phyloP scores from a whole-genome alignment of 805 yeast genomes.

The Zygotorulaspora sp. region DNA sequence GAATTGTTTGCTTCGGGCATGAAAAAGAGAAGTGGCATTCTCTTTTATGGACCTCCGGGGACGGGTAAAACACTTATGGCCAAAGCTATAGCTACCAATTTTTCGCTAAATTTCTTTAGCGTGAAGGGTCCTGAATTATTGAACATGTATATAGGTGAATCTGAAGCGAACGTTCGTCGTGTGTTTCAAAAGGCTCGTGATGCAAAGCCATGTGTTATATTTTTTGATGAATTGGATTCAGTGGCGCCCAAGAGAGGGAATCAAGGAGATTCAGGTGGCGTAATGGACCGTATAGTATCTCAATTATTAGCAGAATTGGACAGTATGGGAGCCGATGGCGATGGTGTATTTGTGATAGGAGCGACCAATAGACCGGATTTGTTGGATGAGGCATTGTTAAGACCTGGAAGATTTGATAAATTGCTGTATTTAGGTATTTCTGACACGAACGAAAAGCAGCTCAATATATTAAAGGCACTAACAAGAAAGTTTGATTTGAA shows the following conservation, averaged over 20 bases:
- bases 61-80: slow-evolving; percentile 96
- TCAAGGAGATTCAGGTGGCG: slow-evolving; percentile 98
- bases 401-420: slow-evolving; percentile 95
- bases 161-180: slow-evolving; percentile 93
- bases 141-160: slow-evolving; percentile 98
- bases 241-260: slow-evolving; percentile 98
- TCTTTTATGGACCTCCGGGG: slow-evolving; percentile 98
- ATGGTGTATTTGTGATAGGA: slow-evolving; percentile 96
- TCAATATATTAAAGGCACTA: slow-evolving; percentile 78
- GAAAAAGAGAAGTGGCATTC: slow-evolving; percentile 88
- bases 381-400: slow-evolving; percentile 84
- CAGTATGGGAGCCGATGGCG: slow-evolving; percentile 82
- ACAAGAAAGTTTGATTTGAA: slow-evolving; percentile 74
- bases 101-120: slow-evolving; percentile 88
- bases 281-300: slow-evolving; percentile 97
- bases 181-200: slow-evolving; percentile 94
- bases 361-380: slow-evolving; percentile 97
- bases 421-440: slow-evolving; percentile 90
- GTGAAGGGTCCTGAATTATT: slow-evolving; percentile 96
- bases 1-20: slow-evolving; percentile 83
- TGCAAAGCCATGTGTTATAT: slow-evolving; percentile 95
- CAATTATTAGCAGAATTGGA: slow-evolving; percentile 92
- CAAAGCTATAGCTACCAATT: slow-evolving; percentile 94
- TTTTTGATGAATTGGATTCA: slow-evolving; percentile 95
- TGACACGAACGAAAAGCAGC: slow-evolving; percentile 85